Evolutionary conservation across 2,329 filamentous ascomycete species (phyloP).

Genomic region (Alternaria consortialis): DNA sequence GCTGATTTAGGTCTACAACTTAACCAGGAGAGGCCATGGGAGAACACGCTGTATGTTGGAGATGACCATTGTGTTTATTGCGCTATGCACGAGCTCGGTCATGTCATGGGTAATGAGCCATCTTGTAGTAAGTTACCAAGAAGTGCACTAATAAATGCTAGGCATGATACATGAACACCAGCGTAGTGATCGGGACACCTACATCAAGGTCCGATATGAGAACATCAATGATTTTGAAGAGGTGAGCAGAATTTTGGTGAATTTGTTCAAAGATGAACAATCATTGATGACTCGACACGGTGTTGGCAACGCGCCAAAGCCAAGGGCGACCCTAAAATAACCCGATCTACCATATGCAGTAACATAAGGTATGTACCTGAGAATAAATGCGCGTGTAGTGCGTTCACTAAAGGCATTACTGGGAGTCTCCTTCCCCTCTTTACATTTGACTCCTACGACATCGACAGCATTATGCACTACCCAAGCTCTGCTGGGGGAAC

Average conservation of each 20-base stretch:
- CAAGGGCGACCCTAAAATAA: neutral
- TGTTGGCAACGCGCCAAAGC: neutral
- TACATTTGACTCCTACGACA: neutral
- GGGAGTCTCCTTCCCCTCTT: slow-evolving; percentile 2
- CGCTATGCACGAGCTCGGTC: neutral
- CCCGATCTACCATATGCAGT: neutral
- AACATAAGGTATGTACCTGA: neutral
- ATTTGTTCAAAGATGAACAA: neutral
- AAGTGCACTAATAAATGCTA: neutral
- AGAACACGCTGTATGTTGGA: neutral
- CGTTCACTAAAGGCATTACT: neutral
- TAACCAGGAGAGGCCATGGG: neutral
- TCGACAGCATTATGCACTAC: slow-evolving; percentile 10
- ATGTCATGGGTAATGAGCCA: slow-evolving; percentile 4
- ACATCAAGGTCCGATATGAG: slow-evolving; percentile 6
- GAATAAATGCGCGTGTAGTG: neutral
- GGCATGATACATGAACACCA: slow-evolving; percentile 19
- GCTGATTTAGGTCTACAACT: slow-evolving; percentile 1
- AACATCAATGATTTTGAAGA: neutral
- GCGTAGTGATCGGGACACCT: slow-evolving; percentile 11
- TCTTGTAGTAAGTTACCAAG: neutral
- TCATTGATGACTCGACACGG: neutral
- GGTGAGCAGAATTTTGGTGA: neutral
- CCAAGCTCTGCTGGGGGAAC: neutral
- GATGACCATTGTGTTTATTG: neutral